A percentile compares a stretch with the other conserved stretches of the same genome.
Conservation (phyloP, 352 stramenopile genomes). For the Pythium folliculosum region DNA sequence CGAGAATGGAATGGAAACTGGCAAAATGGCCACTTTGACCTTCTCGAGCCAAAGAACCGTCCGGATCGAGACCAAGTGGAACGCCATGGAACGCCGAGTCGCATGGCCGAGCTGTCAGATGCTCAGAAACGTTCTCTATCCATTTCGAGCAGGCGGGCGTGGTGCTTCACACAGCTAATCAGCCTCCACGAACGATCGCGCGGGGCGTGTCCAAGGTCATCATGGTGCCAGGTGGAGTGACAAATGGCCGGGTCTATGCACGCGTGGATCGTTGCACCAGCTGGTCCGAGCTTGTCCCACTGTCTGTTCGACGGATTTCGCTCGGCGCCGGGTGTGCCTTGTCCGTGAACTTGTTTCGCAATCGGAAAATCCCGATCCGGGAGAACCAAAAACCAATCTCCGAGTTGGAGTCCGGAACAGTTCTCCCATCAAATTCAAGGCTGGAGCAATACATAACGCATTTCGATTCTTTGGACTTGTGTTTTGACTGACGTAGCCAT, state of each 20-base stretch:
- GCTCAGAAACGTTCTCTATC: too few species aligned
- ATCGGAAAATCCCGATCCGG: slow-evolving; percentile 14
- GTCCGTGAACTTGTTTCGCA: slow-evolving; percentile 21
- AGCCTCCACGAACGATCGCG: not conserved
- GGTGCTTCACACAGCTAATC: not conserved
- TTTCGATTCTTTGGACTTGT: too few species aligned
- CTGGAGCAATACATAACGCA: too few species aligned
- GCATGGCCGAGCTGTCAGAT: too few species aligned
- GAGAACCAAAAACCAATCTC: not conserved
- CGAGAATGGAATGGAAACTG: not conserved
- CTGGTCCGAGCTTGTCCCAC: not conserved
- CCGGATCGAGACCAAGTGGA: too few species aligned
- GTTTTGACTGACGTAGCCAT: too few species aligned
- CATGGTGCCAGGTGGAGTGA: not conserved
- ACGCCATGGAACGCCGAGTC: too few species aligned
- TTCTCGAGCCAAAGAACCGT: too few species aligned
- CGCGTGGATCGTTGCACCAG: not conserved
- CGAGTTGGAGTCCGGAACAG: not conserved
- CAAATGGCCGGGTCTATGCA: not conserved
- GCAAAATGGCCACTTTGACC: too few species aligned
- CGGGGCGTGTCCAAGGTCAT: not conserved
- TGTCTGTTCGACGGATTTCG: slow-evolving; percentile 1
- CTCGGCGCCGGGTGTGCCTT: slow-evolving; percentile 6
- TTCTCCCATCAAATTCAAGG: not conserved
- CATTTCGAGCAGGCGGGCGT: too few species aligned